Base-by-base conservation (phyloP, 2,329 filamentous ascomycete genomes). In the Monilinia polystroma region DNA sequence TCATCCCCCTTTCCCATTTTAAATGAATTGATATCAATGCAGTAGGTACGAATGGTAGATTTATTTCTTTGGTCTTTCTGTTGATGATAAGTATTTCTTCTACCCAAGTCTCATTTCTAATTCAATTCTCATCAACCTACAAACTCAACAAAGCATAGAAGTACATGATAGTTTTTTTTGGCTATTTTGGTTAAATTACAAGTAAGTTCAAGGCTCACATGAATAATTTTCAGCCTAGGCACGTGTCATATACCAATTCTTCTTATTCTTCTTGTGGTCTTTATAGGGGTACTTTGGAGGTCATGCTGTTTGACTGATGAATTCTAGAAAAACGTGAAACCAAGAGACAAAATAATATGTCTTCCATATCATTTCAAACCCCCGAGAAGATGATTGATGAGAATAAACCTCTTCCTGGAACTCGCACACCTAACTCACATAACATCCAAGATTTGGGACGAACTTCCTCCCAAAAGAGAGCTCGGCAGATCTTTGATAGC, bases 391-490 rank as follows among this genome's bases (percentile, higher is more conserved):
- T 23, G 29, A 65, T 58, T 20, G 32, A 65, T 38, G 63, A 65
- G 18, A 65, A 65, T 20, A n/a, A 26, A 26, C 63, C 54, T 26
- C 32, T 59, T 26, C 23, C 20, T 54, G 49, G 38, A 45, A 63
- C 57, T 47, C 57, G n/a, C 29, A 66, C 64, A 2, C 64, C 64
- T 3, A 63, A 10, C n/a, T 52, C 64, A 20, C 49, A 54, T 8
- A 66, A 66, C 11, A 6, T 35, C 3, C 47, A 55, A 20, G 64
- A 66, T n/a, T 55, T 63, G 35, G 45, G 57, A 54, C 58, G 56
- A 35, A 53, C 57, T 23, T 66, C 64, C 14, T 66, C 64, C 26
- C 64, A 66, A 54, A 66, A 66, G 38, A 66, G 63, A 47, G 56
- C 64, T 63, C 64, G 64, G 16, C 52, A 54, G 7, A 23, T 66